Evolutionary conservation across 139 green algal genomes (phyloP), one percentile per base, ranked within the genome.

Genomic region (Nannochloris sp.): DNA sequence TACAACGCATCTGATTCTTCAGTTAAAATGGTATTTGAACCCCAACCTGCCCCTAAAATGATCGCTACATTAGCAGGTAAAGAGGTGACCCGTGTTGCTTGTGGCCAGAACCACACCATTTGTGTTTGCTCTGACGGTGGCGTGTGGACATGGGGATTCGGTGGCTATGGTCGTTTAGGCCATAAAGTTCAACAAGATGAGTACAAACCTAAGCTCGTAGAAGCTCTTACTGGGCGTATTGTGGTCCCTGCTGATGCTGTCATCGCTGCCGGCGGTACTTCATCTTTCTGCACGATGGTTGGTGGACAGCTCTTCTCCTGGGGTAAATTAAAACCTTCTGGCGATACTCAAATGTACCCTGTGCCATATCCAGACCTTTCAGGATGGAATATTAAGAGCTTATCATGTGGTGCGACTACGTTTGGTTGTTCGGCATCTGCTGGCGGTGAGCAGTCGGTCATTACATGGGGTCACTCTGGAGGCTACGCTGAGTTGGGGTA

Each of bases 321-420:
- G 84, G 93, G 93, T 74, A 93, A 93, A 76, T 67, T 96, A 15
- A 97, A 97, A 81, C 68, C 75, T 23, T 84, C 53, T 13, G 72
- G 90, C 2, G 92, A 98, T 80, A 92, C 80, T 70, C 75, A 64
- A 23, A 97, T 95, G 83, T 95, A 93, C 67, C 91, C 91, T 34
- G 85, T 79, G 54, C 77, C 82, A 3, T 64, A 88, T 34, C 65
- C 83, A 47, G 87, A 93, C 55, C 76, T 97, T 23, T 63, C 73
- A 27, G 92, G 92, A 0, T 98, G 92, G 92, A 81, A 85, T 59
- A 80, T 94, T 29, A 74, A 80, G 12, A 73, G 51, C 78, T 77
- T 97, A 31, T 76, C 83, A 4, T 92, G 89, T 67, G 91, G 92
- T 45, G 80, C 78, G 12, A 74, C 58, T 55, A 93, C 85, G 32